phyloP scores from a whole-genome alignment of 225 moss, liverwort and hornwort species.

The Anthoceros angustus region DNA sequence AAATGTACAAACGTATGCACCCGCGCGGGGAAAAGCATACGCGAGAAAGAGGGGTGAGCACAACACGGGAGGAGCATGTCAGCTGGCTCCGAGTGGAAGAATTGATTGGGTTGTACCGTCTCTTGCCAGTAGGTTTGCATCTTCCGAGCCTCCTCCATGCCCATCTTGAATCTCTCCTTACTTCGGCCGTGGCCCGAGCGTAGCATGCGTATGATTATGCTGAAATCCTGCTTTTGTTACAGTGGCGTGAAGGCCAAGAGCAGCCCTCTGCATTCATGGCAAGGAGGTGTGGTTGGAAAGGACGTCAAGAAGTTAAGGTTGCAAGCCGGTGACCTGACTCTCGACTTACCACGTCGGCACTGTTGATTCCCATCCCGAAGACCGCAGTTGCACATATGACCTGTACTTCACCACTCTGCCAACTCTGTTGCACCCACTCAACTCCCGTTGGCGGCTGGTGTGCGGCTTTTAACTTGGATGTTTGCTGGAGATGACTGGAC shows the following conservation, averaged over 20 bases:
- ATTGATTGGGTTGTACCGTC: slow-evolving; percentile 10
- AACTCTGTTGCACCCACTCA: slow-evolving; percentile 18
- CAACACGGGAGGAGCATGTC: background rate
- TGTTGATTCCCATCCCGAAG: slow-evolving; percentile 37
- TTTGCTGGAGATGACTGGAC: slow-evolving; percentile 13
- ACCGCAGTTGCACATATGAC: slow-evolving; percentile 30
- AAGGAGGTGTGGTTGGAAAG: background rate
- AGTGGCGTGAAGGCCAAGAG: slow-evolving; percentile 13
- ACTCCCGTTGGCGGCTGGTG: slow-evolving; percentile 17
- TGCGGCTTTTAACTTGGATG: slow-evolving; percentile 22
- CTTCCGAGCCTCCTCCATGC: slow-evolving; percentile 31
- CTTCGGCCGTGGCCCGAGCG: slow-evolving; percentile 14
- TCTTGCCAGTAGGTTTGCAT: slow-evolving; percentile 38
- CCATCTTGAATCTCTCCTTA: slow-evolving; percentile 21
- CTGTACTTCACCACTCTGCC: slow-evolving; percentile 26
- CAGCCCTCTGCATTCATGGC: slow-evolving; percentile 9
- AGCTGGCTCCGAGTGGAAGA: background rate
- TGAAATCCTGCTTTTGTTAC: slow-evolving; percentile 31
- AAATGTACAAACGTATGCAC: background rate
- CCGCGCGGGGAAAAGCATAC: background rate
- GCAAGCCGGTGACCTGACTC: background rate
- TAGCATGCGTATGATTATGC: slow-evolving; percentile 38
- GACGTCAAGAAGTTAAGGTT: background rate
- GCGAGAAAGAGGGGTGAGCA: background rate
- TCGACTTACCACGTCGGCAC: slow-evolving; percentile 25